Evolutionary conservation across 495 filamentous ascomycete genomes (phyloP), one percentile per base, ranked within the genome.

Genomic region (Aspergillus diversus): DNA sequence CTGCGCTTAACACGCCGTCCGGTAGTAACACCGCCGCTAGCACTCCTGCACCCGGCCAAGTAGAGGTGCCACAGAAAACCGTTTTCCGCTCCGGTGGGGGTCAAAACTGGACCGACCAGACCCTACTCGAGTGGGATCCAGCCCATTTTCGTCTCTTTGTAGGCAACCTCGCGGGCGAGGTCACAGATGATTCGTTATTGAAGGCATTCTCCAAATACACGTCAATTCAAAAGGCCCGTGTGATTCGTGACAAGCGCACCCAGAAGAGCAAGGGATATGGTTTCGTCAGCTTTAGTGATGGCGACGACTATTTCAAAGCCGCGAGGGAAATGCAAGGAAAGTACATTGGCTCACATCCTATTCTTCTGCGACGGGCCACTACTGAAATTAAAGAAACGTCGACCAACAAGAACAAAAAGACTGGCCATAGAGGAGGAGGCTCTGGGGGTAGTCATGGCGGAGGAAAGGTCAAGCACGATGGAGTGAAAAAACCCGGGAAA

Each of bases 291-390:
- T 99, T 99, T 77, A 90, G 88, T 64, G 90, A 97, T 71, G 90
- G 92, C 5, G 95, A 99, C 69, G 92, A 97, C 69, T 97, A 93
- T 75, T 98, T 98, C 81, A 83, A 87, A 58, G 93, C 95, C 0
- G 94, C 91, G 64, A 89, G 93, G 77, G 96, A 98, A 77, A 99
- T 99, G 96, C 89, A 97, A 73, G 93, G 93, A 51, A 98, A 99
- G 80, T 99, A 99, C 73, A 98, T 99, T 73, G 95, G 96, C 43
- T 96, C 92, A 69, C 95, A 98, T 75, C 95, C 95, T 1, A 87
- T 99, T 8, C 79, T 91, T 48, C 80, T 98, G 62, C 87, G 89
- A 74, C 88, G 93, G 69, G 91, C 90, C 69, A 97, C 88, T 52
- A 97, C 96, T 32, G 93, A 98, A 77, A 89, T 98, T 70, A 90